Evolutionary conservation across 306 rosid species (phyloP), one percentile per base, ranked within the genome.

Genomic region (Pueraria montana): DNA sequence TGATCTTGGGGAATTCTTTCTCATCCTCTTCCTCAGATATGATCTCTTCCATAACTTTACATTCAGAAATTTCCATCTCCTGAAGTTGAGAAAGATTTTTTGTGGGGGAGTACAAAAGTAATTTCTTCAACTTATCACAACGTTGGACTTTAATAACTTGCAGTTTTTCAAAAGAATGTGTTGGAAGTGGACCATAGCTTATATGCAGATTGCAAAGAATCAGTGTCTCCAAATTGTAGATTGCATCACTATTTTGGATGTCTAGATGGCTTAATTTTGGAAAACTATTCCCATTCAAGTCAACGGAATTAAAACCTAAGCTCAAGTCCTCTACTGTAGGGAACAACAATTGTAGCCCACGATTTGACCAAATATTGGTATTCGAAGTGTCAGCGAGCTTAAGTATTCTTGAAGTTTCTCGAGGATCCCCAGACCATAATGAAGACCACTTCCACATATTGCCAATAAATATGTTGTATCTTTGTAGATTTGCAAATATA

Each of bases 71-170:
- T 46, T 82, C 13, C 2, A 66, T 27, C 10, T 65, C 36, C 2
- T 3, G 26, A 67, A 82, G 71, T 67, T 56, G 53, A 21, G 64
- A 12, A 62, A 85, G 69, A 21, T 21, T 5, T 52, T 23, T 42
- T 4, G 11, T 17, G 1, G 10, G 52, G 48, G 82, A 67, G n/a
- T 12, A 61, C 11, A 7, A 26, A 4, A n/a, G n/a, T n/a, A n/a
- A n/a, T n/a, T n/a, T n/a, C n/a, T n/a, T n/a, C n/a, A n/a, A n/a
- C n/a, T n/a, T n/a, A n/a, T n/a, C n/a, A n/a, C n/a, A n/a, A n/a
- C n/a, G n/a, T n/a, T n/a, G n/a, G n/a, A n/a, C n/a, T n/a, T n/a
- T n/a, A n/a, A n/a, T n/a, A n/a, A n/a, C n/a, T n/a, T n/a, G n/a
- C n/a, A n/a, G n/a, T n/a, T n/a, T n/a, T n/a, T n/a, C n/a, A n/a